Base-by-base conservation (phyloP, 306 rosid species). In the Casuarina glauca region DNA sequence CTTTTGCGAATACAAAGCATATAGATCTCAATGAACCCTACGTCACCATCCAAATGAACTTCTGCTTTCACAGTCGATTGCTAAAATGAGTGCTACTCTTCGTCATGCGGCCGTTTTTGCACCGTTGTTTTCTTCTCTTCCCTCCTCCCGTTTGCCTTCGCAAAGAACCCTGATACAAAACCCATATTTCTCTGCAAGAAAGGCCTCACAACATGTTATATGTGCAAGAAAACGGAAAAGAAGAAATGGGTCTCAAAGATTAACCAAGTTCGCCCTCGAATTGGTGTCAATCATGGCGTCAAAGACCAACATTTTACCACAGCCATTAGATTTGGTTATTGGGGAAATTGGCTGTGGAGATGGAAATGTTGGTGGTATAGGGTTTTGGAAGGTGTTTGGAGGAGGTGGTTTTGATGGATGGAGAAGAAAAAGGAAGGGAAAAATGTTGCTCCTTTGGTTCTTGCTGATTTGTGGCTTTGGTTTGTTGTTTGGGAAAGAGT, bases 401-500 rank as follows among this genome's bases (percentile, higher is more conserved):
- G 71, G 87, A 19, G 84, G 79, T 43, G 78, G 81, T 5, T 83
- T 76, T 58, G 84, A 72, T 13, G 79, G 82, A 62, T 52, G 76
- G 51, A 17, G 82, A 60, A 57, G 80, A 1, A 84, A 60, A 77
- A 62, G 75, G 35, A 77, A 81, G 71, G 66, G 76, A 51, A 80
- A 79, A 17, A 5, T 41, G 13, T 5, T 79, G 61, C 35, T 80
- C 43, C 72, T 39, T 82, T 84, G 82, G 57, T 38, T 77, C 58
- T 58, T 63, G 77, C 39, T 51, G 72, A 74, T 78, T 72, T 80
- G 74, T 54, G 79, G 79, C 11, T 81, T 80, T 5, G 82, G 72
- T 42, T 80, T 87, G 74, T 69, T 82, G 81, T 46, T 61, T 52
- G 60, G 82, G 58, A 55, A 85, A 63, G 91, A 82, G 32, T 53